phyloP scores from a whole-genome alignment of 306 rosid genomes.

The Lathyrus aphaca region DNA sequence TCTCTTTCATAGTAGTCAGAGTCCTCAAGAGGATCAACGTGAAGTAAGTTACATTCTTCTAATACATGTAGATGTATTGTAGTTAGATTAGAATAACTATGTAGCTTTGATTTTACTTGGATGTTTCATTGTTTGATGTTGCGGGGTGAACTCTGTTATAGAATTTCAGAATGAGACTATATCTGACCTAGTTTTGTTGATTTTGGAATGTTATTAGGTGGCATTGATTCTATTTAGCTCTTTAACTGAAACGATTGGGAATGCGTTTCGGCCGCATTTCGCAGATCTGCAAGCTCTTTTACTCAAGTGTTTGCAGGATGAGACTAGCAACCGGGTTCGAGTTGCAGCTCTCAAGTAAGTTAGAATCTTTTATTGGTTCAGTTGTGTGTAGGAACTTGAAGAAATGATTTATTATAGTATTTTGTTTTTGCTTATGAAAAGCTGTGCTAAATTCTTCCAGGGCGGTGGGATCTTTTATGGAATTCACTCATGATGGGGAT shows the following conservation, averaged over 20 bases:
- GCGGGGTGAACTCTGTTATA: background rate
- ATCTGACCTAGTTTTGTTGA: constrained; percentile 30
- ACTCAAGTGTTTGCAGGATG: constrained; percentile 94
- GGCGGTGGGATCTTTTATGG: constrained; percentile 97
- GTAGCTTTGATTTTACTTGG: no score
- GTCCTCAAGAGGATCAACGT: constrained; percentile 93
- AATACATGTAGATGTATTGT: background rate
- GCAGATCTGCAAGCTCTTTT: constrained; percentile 89
- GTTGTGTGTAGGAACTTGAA: background rate
- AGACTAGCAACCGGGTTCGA: constrained; percentile 91
- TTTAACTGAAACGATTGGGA: constrained; percentile 94
- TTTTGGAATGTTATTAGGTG: constrained; percentile 64
- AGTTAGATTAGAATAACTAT: background rate
- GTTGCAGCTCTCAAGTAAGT: constrained; percentile 95
- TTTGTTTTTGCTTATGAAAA: constrained; percentile 32
- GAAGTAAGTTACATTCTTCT: constrained; percentile 62
- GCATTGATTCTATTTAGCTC: constrained; percentile 97
- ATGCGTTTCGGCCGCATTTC: constrained; percentile 80
- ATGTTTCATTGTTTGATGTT: background rate
- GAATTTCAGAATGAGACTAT: background rate
- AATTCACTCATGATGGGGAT: constrained; percentile 85
- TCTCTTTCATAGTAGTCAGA: constrained; percentile 93
- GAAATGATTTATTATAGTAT: constrained; percentile 17
- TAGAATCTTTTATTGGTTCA: constrained; percentile 1
- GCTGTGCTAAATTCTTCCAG: constrained; percentile 49